These are phyloP conservation scores for Ophiostoma sp. DNA, from an alignment of 2,329 filamentous ascomycete genomes.

Conservation along the genomic window DNA sequence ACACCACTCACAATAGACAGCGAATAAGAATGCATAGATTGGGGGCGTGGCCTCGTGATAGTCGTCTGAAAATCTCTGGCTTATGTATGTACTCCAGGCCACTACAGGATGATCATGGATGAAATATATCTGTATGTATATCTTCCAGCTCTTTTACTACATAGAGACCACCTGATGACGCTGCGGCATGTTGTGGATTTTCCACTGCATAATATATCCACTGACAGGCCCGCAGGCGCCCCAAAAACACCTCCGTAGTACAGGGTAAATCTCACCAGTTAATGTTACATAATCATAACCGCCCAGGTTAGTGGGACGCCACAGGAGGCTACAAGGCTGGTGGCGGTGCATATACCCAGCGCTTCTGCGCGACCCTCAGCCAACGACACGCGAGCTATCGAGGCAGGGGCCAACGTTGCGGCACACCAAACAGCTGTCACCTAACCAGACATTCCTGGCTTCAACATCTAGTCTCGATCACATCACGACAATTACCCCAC, in stretches of 20 bases:
- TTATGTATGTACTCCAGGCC: not conserved
- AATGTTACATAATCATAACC: not conserved
- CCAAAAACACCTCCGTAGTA: not conserved
- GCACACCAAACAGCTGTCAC: not conserved
- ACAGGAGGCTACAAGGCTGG: constrained; percentile 14
- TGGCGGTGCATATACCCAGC: constrained; percentile 8
- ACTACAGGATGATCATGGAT: not conserved
- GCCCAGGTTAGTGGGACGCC: not conserved
- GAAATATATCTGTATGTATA: too few species aligned
- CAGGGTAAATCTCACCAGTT: not conserved
- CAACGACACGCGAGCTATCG: constrained; percentile 1
- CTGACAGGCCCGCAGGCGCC: not conserved
- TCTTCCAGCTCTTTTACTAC: too few species aligned
- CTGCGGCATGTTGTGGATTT: not conserved
- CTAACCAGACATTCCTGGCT: not conserved
- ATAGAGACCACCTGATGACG: not conserved
- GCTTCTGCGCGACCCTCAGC: not conserved
- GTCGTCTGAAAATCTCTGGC: not conserved
- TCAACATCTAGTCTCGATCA: not conserved
- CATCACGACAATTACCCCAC: not conserved
- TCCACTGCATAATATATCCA: not conserved
- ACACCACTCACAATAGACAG: not conserved
- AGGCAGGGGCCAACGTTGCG: not conserved
- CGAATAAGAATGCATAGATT: constrained; percentile 20
- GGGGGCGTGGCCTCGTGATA: constrained; percentile 20